Base-by-base conservation (phyloP, 345 rosid species). In the Pseudoturritis turrita region DNA sequence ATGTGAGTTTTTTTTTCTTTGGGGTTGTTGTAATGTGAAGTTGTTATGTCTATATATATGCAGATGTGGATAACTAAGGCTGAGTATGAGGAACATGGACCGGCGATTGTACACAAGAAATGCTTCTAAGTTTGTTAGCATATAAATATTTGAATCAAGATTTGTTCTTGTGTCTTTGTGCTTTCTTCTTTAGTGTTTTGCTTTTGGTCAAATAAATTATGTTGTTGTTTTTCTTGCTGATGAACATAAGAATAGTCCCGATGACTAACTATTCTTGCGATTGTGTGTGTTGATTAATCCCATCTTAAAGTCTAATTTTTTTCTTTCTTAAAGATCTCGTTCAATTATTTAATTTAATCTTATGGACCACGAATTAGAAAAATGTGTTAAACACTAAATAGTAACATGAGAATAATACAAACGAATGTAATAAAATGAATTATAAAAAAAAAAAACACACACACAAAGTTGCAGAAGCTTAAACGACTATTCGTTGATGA, bases 401-500 rank as follows among this genome's bases (percentile, higher is more conserved):
- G 15, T n/a, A 60, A 51, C 15, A 10, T 40, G 61, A 18, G 28
- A 14, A 35, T 25, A 28, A 26, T 10, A 45, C 26, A 69, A 69
- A 57, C 19, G 46, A 56, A 57, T 56, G 33, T 31, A 56, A 53
- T 17, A 26, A 33, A 33, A 33, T 33, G 10, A 33, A 33, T 33
- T 8, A 11, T 0, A 5, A 8, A 12, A 10, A 4, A 4, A 22
- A 45, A 14, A 7, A 17, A 12, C 37, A 29, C 33, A 29, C 33
- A 29, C 33, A 29, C 1, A 21, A 39, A 35, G 29, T 14, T 47
- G 60, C 1, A 73, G 18, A 74, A 52, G 49, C 2, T 25, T 73
- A 86, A 23, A 82, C 77, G 31, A 74, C 87, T 53, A n/a, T n/a
- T 91, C 96, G 64, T 70, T 89, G 2, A 87, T 83, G 81, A 95